Conservation (phyloP, 805 yeast genomes). For the Starmerella scarabaei region DNA sequence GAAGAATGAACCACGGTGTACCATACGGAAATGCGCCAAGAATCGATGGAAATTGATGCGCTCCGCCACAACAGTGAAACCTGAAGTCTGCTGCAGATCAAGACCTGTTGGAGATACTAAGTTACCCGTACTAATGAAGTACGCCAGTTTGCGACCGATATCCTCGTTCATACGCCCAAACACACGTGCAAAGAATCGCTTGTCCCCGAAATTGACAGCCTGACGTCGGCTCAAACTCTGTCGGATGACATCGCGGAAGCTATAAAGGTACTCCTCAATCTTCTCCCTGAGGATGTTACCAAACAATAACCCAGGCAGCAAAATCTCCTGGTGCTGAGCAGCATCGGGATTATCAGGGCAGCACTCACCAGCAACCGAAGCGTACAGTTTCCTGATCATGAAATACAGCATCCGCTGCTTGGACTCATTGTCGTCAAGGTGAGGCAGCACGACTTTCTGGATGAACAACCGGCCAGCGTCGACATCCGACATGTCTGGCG, state of each 20-base stretch:
- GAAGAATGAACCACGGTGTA: constrained; percentile 97
- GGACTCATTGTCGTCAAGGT: constrained; percentile 55
- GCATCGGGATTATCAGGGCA: constrained; percentile 98
- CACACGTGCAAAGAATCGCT: constrained; percentile 69
- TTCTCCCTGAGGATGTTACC: constrained; percentile 96
- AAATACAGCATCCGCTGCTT: constrained; percentile 79
- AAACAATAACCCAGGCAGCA: constrained; percentile 88
- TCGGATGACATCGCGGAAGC: constrained; percentile 58
- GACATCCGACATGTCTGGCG: constrained; percentile 75
- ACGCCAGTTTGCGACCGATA: constrained; percentile 87
- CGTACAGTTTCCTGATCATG: constrained; percentile 89
- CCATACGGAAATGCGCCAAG: constrained; percentile 98
- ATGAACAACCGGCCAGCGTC: constrained; percentile 84
- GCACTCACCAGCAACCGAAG: constrained; percentile 94
- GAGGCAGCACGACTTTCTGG: constrained; percentile 76
- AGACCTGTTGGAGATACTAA: constrained; percentile 93
- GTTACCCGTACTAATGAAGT: constrained; percentile 93
- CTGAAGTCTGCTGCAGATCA: constrained; percentile 94
- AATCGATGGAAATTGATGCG: constrained; percentile 94
- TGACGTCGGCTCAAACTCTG: constrained; percentile 66
- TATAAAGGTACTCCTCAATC: constrained; percentile 78
- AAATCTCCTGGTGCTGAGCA: constrained; percentile 93
- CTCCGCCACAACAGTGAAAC: constrained; percentile 97
- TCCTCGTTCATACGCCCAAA: constrained; percentile 75
- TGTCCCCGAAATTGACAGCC: constrained; percentile 71